Base-by-base conservation (phyloP, 1,139 yeast species). In the Hansenula sp. region DNA sequence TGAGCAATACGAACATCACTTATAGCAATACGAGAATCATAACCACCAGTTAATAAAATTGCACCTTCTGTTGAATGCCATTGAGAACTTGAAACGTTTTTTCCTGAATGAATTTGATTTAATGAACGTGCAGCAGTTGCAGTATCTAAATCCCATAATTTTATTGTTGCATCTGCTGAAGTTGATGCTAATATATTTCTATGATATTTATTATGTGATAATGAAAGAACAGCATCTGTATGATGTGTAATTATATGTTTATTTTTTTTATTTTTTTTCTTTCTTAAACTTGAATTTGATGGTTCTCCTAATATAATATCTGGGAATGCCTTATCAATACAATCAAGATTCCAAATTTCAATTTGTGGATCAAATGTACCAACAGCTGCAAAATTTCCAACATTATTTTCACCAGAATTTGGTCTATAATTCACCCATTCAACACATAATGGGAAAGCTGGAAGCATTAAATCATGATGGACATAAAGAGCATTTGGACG, bases 311-410 rank as follows among this genome's bases (percentile, higher is more conserved):
- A 72, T 44, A 94, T 88, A 54, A 86, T 73, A 57, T 89, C 96
- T 16, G 99, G 99, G 73, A 87, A 92, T 22, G 96, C 94, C 57
- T 88, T 87, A 58, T 94, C 97, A 33, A 90, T 74, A 48, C 83
- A 82, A 62, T 92, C 98, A 55, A 92, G 71, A 64, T 92, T 88
- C 98, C 98, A 94, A 46, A 92, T 74, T 65, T 92, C 99, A 62
- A 92, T 92, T 59, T 86, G 95, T 30, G 98, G 98, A 55, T 92
- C 98, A 62, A 92, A 90, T 1, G 98, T 87, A 59, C 98, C 97
- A 48, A 92, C 73, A 13, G 98, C 98, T 2, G 95, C 97, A 63
- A 86, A 88, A 61, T 89, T 92, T 10, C 95, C 97, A 31, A 80
- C 68, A 46, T 76, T 57, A n/a, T 57, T 66, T 27, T 60, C 65